Conservation (phyloP, 2,329 filamentous ascomycete genomes). For the Nemania sp. region DNA sequence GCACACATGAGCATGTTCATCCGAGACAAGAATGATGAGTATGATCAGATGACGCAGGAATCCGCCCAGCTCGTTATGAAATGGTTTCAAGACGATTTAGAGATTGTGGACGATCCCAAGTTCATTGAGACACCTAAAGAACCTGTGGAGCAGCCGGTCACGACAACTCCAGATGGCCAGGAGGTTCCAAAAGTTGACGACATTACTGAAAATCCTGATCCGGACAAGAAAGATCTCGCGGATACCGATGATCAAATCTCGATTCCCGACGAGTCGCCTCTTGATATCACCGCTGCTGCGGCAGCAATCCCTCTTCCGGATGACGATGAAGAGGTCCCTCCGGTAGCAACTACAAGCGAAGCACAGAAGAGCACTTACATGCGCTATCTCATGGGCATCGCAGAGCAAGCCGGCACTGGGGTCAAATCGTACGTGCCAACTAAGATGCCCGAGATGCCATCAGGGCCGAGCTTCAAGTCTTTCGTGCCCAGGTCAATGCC, state of each 20-base stretch:
- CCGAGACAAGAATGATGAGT: conserved; percentile 63
- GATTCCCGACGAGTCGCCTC: conserved; percentile 48
- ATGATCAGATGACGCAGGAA: conserved; percentile 64
- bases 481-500: conserved; percentile 38
- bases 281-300: conserved; percentile 57
- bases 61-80: conserved; percentile 59
- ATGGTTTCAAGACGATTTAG: conserved; percentile 57
- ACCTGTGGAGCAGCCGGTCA: conserved; percentile 40
- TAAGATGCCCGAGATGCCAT: conserved; percentile 46
- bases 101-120: conserved; percentile 51
- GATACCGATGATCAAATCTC: conserved; percentile 16
- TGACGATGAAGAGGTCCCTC: conserved; percentile 42
- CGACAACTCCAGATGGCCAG: conserved; percentile 39
- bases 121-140: conserved; percentile 49
- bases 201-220: conserved; percentile 28
- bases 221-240: neutral
- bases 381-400: conserved; percentile 53
- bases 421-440: conserved; percentile 51
- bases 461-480: conserved; percentile 41
- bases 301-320: conserved; percentile 53
- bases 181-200: conserved; percentile 37
- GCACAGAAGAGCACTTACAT: conserved; percentile 49
- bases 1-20: conserved; percentile 72
- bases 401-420: conserved; percentile 52
- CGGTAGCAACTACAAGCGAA: conserved; percentile 40